Percentiles rank a stretch among this genome's conserved stretches.
Conservation (phyloP, 2,329 filamentous ascomycete genomes). For the Nemania abortiva region DNA sequence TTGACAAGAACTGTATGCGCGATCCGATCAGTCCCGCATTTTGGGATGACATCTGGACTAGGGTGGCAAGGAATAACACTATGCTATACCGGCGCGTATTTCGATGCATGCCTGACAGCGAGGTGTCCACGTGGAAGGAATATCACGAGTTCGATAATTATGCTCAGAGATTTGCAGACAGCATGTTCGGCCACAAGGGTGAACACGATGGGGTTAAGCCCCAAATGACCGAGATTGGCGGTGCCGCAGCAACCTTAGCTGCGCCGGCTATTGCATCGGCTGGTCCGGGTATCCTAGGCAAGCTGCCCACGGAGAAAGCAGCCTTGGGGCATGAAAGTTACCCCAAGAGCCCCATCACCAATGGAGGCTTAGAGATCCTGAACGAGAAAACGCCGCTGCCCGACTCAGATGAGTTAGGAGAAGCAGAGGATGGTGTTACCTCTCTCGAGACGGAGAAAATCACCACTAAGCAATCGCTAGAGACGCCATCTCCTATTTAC, state of each 20-base stretch:
- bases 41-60: slow-evolving; percentile 88
- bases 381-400: slow-evolving; percentile 44
- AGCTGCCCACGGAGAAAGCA: slow-evolving; percentile 39
- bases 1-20: slow-evolving; percentile 93
- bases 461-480: slow-evolving; percentile 44
- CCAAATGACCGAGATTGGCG: slow-evolving; percentile 46
- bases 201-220: slow-evolving; percentile 64
- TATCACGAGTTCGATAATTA: slow-evolving; percentile 89
- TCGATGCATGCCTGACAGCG: slow-evolving; percentile 95
- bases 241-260: slow-evolving; percentile 43
- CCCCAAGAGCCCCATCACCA: slow-evolving; percentile 38
- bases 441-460: slow-evolving; percentile 42
- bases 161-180: slow-evolving; percentile 79
- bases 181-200: slow-evolving; percentile 68
- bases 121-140: slow-evolving; percentile 92
- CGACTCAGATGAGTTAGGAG: slow-evolving; percentile 34
- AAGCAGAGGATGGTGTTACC: slow-evolving; percentile 38
- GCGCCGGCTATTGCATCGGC: slow-evolving; percentile 47
- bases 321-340: slow-evolving; percentile 39
- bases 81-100: slow-evolving; percentile 94
- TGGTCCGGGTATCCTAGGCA: slow-evolving; percentile 45
- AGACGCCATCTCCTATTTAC: slow-evolving; percentile 58
- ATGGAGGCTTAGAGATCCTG: slow-evolving; percentile 31
- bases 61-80: slow-evolving; percentile 92
- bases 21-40: slow-evolving; percentile 88